These are phyloP conservation scores for Talaromyces borbonicus DNA, from an alignment of 495 filamentous ascomycete species.

Conservation along the genomic window DNA sequence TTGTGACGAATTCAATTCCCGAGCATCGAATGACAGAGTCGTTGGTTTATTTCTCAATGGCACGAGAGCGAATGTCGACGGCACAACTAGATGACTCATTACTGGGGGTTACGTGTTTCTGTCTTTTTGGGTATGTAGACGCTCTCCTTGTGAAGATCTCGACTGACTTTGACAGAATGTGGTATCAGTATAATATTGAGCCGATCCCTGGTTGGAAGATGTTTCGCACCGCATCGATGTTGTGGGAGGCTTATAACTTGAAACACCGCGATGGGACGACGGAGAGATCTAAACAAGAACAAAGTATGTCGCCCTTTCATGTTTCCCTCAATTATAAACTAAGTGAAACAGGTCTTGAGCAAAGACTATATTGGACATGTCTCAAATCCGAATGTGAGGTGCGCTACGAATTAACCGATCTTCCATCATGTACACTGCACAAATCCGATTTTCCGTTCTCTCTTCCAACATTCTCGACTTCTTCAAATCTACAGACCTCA, in stretches of 20 bases:
- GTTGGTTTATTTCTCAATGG: slow-evolving; percentile 23
- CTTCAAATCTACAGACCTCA: slow-evolving; percentile 13
- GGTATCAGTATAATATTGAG: slow-evolving; percentile 33
- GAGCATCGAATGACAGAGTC: slow-evolving; percentile 19
- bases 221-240: slow-evolving; percentile 29
- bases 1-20: slow-evolving; percentile 14
- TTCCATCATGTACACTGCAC: slow-evolving; percentile 22
- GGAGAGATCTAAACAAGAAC: slow-evolving; percentile 24
- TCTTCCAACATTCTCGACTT: slow-evolving; percentile 23
- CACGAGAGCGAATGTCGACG: slow-evolving; percentile 22
- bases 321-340: not conserved
- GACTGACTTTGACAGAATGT: slow-evolving; percentile 18
- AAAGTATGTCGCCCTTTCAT: slow-evolving; percentile 12
- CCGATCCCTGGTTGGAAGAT: slow-evolving; percentile 29
- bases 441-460: slow-evolving; percentile 26
- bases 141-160: not conserved
- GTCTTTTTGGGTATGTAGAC: slow-evolving; percentile 22
- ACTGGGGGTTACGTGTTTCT: slow-evolving; percentile 27
- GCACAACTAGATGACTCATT: slow-evolving; percentile 24
- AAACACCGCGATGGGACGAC: slow-evolving; percentile 16
- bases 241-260: slow-evolving; percentile 29
- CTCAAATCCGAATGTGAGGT: slow-evolving; percentile 33
- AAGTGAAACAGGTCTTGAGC: slow-evolving; percentile 18
- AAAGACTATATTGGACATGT: slow-evolving; percentile 32
- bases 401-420: slow-evolving; percentile 24